Evolutionary conservation across 257 asterid genomes (phyloP).

Genomic region (Solanum clarkiae): DNA sequence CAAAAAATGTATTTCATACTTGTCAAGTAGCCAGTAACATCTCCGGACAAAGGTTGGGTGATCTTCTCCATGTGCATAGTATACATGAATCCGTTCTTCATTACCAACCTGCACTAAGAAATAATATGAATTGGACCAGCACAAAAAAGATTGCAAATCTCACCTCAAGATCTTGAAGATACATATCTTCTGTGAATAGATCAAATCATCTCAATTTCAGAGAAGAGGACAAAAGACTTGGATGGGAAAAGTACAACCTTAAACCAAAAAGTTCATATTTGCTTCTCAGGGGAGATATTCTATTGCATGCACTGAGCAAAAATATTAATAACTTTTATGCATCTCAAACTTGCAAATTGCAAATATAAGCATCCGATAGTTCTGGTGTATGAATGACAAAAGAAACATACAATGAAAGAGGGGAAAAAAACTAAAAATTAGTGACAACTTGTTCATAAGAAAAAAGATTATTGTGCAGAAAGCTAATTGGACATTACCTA

Average conservation of each 20-base stretch:
- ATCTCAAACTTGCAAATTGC: background rate
- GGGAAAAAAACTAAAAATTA: no score
- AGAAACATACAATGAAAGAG: background rate
- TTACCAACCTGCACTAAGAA: constrained; percentile 63
- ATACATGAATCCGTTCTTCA: constrained; percentile 94
- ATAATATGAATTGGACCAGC: constrained; percentile 3
- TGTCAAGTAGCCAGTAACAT: constrained; percentile 98
- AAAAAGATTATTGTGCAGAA: background rate
- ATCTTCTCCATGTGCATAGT: constrained; percentile 97
- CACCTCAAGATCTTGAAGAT: background rate
- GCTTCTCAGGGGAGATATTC: background rate
- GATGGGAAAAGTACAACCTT: background rate
- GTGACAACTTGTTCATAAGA: background rate
- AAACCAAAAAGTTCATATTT: background rate
- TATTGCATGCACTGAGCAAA: background rate
- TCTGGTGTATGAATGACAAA: background rate
- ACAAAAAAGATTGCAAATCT: background rate
- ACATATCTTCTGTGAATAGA: background rate
- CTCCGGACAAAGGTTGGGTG: constrained; percentile 89
- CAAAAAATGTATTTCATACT: constrained; percentile 38
- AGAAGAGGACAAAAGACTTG: background rate
- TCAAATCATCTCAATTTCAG: background rate
- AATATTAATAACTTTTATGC: background rate
- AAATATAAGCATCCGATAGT: background rate
- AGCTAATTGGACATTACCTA: background rate